Percentiles rank a stretch among this genome's conserved stretches.
Conservation (phyloP, 176 grass and related monocot species). For the Puya raimondii region DNA sequence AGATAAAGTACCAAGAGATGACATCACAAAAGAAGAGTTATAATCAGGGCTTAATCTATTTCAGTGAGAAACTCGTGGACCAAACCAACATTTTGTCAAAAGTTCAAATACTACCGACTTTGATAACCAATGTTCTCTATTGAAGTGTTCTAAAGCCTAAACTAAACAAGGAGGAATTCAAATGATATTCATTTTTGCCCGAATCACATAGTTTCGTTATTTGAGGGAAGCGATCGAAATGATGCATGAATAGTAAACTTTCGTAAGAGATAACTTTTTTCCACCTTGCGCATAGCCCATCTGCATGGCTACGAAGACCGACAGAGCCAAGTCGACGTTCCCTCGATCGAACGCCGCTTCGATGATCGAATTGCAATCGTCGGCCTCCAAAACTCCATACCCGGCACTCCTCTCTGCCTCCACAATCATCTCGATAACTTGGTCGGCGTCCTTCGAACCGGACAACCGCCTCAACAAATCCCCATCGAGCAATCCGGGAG, state of each 20-base stretch:
- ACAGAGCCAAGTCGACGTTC: conserved; percentile 54
- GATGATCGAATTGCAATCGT: conserved; percentile 54
- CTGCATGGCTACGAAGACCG: conserved; percentile 58
- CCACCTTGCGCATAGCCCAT: conserved; percentile 40
- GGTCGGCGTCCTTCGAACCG: conserved; percentile 30
- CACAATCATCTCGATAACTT: conserved; percentile 39
- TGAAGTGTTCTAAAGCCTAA: too few species aligned
- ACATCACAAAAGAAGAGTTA: too few species aligned
- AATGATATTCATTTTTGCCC: too few species aligned
- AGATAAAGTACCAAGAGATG: too few species aligned
- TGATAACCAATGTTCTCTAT: too few species aligned
- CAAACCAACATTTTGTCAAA: too few species aligned
- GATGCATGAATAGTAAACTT: neutral
- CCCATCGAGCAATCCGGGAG: conserved; percentile 19
- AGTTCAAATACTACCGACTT: too few species aligned
- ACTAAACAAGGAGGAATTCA: too few species aligned
- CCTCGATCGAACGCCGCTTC: conserved; percentile 50
- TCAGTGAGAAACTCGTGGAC: too few species aligned
- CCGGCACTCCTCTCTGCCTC: conserved; percentile 21
- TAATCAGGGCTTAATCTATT: too few species aligned
- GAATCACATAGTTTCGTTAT: too few species aligned
- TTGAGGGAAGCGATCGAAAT: too few species aligned
- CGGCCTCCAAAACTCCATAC: conserved; percentile 17
- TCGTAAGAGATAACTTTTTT: neutral
- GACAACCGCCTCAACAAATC: conserved; percentile 39